Conservation (phyloP, 306 rosid species). For the Crotalaria pallida region DNA sequence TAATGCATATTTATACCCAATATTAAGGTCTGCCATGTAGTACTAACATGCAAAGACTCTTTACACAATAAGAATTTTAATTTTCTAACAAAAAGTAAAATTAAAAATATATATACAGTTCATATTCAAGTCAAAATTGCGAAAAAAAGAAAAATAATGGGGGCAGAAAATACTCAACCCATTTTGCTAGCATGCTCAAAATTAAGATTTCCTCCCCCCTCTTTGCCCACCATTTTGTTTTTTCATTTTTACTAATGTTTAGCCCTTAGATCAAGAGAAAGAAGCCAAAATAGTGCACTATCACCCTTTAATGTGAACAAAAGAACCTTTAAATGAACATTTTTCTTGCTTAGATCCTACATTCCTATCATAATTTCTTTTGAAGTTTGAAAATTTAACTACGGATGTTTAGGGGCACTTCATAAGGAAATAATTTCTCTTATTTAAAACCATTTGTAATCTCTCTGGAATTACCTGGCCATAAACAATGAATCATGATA, state of each 20-base stretch:
- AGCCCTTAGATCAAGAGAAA: background rate
- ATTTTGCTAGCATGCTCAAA: background rate
- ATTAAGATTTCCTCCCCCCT: background rate
- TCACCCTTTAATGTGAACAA: background rate
- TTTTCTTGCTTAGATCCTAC: background rate
- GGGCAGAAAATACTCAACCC: background rate
- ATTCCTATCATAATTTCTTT: background rate
- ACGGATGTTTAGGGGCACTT: background rate
- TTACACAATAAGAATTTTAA: background rate
- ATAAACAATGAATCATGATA: conserved; percentile 91
- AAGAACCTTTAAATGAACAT: background rate
- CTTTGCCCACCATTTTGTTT: background rate
- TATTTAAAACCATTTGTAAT: background rate
- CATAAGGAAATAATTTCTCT: background rate
- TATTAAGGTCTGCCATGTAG: no score
- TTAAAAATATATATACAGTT: background rate
- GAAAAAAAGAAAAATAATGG: background rate
- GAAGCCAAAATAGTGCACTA: background rate
- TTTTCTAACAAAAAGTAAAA: background rate
- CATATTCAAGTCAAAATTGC: background rate
- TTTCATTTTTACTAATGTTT: background rate
- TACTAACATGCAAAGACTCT: no score
- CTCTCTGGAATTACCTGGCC: conserved; percentile 66
- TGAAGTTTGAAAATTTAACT: background rate
- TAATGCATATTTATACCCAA: background rate